A percentile compares a stretch with the other conserved stretches of the same genome.
Evolutionary conservation across 192 early-diverging fungal genomes (phyloP).

Genomic region (Gamsiella multidivaricata): DNA sequence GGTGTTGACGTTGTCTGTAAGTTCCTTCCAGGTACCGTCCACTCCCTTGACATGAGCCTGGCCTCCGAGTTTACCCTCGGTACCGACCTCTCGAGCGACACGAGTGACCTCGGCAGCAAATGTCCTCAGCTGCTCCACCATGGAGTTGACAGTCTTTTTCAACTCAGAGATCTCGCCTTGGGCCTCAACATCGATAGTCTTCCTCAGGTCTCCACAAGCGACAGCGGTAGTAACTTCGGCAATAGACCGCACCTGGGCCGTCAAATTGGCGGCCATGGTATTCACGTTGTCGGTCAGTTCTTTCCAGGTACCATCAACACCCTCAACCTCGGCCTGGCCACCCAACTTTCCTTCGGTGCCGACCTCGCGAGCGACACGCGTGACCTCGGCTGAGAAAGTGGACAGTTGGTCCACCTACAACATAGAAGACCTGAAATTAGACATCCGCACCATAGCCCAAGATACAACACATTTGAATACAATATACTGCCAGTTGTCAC

Average conservation of each 20-base stretch:
- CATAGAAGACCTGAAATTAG: no score
- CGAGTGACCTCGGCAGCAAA: no score
- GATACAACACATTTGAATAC: no score
- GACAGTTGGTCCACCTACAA: conserved; percentile 61
- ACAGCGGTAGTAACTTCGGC: conserved; percentile 68
- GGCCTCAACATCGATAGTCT: conserved; percentile 58
- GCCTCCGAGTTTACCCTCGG: no score
- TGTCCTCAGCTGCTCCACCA: no score
- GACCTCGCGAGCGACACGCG: conserved; percentile 71
- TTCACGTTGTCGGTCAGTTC: conserved; percentile 72
- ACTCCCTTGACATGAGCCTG: no score
- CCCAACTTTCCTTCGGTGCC: conserved; percentile 76
- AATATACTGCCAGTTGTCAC: no score
- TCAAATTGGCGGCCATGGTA: conserved; percentile 70
- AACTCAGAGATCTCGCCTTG: conserved; percentile 66
- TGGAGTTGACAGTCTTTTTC: no score
- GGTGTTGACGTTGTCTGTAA: no score
- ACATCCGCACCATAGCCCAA: no score
- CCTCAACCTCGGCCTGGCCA: conserved; percentile 67
- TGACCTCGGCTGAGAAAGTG: conserved; percentile 70
- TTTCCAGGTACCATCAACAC: conserved; percentile 72
- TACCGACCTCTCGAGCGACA: no score
- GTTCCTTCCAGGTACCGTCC: no score
- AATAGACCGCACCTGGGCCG: conserved; percentile 68
- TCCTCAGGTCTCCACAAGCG: conserved; percentile 64